phyloP scores from a whole-genome alignment of 106 monocot species.

The Phalaenopsis equestris region DNA sequence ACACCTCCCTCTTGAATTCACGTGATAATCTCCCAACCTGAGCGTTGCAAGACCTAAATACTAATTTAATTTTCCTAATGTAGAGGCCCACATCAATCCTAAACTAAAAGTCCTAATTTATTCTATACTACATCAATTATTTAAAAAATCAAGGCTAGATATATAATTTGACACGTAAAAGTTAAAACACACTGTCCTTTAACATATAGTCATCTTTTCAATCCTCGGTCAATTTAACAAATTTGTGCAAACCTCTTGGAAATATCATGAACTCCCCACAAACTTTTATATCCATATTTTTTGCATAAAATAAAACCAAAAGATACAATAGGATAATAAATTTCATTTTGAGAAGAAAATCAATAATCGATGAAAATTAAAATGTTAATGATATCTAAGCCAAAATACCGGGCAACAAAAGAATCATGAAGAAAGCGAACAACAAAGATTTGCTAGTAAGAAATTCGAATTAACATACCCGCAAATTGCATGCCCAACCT shows the following conservation, averaged over 20 bases:
- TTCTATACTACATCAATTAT: too few relatives aligned
- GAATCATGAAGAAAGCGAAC: background rate
- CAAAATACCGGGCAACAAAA: background rate
- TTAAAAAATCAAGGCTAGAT: too few relatives aligned
- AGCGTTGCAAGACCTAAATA: too few relatives aligned
- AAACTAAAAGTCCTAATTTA: too few relatives aligned
- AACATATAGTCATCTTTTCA: background rate
- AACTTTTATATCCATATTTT: too few relatives aligned
- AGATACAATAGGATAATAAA: background rate
- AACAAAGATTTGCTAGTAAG: background rate
- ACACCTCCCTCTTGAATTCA: too few relatives aligned
- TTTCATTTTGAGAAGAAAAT: background rate
- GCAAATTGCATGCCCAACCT: slow-evolving; percentile 97
- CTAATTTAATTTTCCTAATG: too few relatives aligned
- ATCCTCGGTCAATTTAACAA: background rate
- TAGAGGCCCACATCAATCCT: too few relatives aligned
- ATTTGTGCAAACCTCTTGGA: background rate
- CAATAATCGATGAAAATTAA: background rate
- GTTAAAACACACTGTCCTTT: background rate
- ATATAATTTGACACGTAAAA: background rate
- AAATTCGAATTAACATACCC: slow-evolving; percentile 49
- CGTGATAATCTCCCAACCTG: too few relatives aligned
- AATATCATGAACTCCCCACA: background rate
- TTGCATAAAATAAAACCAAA: background rate
- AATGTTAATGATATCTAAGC: background rate